Base-by-base conservation (phyloP, 2,329 filamentous ascomycete species). In the Epichloe elymi region DNA sequence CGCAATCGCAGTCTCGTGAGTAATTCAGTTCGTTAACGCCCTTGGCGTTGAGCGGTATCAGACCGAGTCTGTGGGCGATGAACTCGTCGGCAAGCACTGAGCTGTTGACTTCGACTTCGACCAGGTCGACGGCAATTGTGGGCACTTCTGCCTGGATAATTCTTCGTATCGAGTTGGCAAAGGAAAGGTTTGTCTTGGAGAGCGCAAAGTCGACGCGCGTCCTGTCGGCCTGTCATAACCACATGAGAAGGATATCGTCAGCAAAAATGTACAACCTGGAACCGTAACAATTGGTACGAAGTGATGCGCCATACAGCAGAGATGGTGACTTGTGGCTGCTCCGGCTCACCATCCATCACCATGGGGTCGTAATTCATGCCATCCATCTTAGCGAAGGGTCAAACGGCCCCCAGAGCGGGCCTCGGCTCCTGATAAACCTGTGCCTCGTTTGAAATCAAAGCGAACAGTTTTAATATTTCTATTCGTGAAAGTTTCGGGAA, bases 61-160 rank as follows among this genome's bases (percentile, higher is more conserved):
- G 80, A 35, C 93, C 91, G 14, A 98, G 78, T 44, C 91, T 85
- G 69, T 97, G 91, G 46, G 88, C 85, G 58, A 98, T 83, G 68
- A 97, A 95, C 69, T 98, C 91, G 69, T 98, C 91, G 54, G 91
- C 87, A 14, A 97, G 81, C 4, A 96, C 90, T n/a, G 90, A 94
- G 52, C 86, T 95, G 74, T 98, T 98, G 62, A 78, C 79, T 63
- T 94, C 84, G 57, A 98, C 83, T 67, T 97, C 88, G 56, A 97
- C 90, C 14, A 95, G 79, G 63, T 98, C 91, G 67, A 97, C 90
- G 56, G 93, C 90, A 60, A 97, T 83, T 23, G 88, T 96, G 11
- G 91, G 90, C 53, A 98, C 86, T 70, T 98, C 91, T 61, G 88
- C 87, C 58, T 95, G 83, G 72, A 97, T 91, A 53, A 88, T 78